A percentile compares a stretch with the other conserved stretches of the same genome.
Evolutionary conservation across 108 stramenopile species (phyloP).

Genomic region (Pseudonitzschia pungens): DNA sequence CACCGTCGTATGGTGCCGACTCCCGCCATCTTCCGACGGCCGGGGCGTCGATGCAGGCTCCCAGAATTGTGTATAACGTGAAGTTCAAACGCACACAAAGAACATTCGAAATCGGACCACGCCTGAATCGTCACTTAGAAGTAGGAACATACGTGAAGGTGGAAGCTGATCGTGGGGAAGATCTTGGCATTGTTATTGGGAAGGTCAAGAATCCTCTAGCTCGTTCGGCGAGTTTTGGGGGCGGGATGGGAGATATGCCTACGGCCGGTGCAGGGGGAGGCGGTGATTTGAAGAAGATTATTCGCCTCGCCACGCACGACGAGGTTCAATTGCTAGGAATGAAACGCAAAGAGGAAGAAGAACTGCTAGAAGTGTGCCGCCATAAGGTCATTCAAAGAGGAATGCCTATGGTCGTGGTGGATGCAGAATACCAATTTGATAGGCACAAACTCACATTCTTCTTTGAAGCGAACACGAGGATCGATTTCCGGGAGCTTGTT

Average conservation of each 20-base stretch:
- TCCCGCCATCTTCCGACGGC: conserved; percentile 35
- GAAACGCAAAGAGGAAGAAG: conserved; percentile 90
- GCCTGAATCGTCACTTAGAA: conserved; percentile 66
- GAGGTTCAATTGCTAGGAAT: conserved; percentile 81
- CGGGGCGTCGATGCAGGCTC: conserved; percentile 45
- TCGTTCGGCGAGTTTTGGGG: conserved; percentile 38
- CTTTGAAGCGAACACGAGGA: conserved; percentile 94
- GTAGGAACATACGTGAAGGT: conserved; percentile 97
- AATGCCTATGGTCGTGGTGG: conserved; percentile 92
- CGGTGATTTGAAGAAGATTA: conserved; percentile 81
- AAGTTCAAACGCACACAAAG: conserved; percentile 93
- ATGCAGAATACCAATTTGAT: conserved; percentile 98
- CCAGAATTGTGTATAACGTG: conserved; percentile 82
- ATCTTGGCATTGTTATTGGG: conserved; percentile 91
- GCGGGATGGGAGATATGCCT: conserved; percentile 37
- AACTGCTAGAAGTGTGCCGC: conserved; percentile 90
- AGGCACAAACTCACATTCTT: conserved; percentile 97
- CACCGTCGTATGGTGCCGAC: conserved; percentile 19
- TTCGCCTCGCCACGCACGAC: conserved; percentile 83
- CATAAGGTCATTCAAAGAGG: conserved; percentile 85
- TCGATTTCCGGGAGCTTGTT: conserved; percentile 97
- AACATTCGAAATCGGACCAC: conserved; percentile 76
- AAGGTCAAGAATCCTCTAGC: conserved; percentile 43
- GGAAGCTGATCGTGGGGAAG: conserved; percentile 96
- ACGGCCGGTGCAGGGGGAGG: conserved; percentile 31